Evolutionary conservation across 495 filamentous ascomycete species (phyloP), one percentile per base, ranked within the genome.

Genomic region (Staphylotrichum longicolle): DNA sequence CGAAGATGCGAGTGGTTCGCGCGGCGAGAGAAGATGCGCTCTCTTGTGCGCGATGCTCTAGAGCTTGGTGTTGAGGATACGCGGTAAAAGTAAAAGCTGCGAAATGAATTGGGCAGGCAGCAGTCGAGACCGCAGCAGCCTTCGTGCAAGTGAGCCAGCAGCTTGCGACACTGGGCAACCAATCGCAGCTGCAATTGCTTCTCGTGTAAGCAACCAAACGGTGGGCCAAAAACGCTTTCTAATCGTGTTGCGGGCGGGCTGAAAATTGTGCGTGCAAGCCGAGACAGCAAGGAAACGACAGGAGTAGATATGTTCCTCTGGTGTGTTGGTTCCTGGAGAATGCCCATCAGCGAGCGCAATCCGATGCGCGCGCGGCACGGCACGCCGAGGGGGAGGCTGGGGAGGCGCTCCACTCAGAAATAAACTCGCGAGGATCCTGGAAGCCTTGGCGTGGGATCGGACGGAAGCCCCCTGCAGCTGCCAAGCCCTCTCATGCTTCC

Each of bases 401-500:
- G 60, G 47, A 62, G 57, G 48, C 57, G 54, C 52, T 44, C 60
- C 60, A 62, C 60, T 62, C 40, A 60, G 57, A 27, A 60, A 53
- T 58, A 58, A 40, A 50, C 50, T n/a, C 50, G 8, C 27, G 33
- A 54, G 35, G 52, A 48, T 34, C 41, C 20, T n/a, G 5, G n/a
- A 57, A 48, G 39, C 34, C 60, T 62, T 56, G 60, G 60, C 60
- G 32, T 35, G 20, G 60, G 39, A 50, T 45, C 40, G 44, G 40
- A 44, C 5, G 14, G 27, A 14, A 51, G 20, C 20, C 46, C 60
- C 60, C 54, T 52, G 53, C 47, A 33, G 56, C 15, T 20, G 57
- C 57, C 57, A 60, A 60, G 57, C 37, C 20, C 20, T 27, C 20
- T 27, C 20, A 27, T 1, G 20, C 20, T 27, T 27, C 20, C 20